Evolutionary conservation across 768 basidiomycete species (phyloP), one percentile per base, ranked within the genome.

Genomic region (Boletus edulis): DNA sequence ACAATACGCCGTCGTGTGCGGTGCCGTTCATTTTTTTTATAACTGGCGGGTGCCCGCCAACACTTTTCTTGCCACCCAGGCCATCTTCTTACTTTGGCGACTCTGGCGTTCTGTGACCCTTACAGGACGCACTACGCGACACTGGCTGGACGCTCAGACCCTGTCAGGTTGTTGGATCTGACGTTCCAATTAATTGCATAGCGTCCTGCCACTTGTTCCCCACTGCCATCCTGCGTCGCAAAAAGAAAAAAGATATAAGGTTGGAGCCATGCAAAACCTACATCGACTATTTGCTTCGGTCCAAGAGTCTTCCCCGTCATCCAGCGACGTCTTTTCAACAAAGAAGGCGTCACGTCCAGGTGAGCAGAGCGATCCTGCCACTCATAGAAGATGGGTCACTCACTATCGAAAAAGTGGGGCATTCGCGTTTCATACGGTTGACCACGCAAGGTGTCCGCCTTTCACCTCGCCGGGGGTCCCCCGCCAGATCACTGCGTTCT

Each of bases 271-370:
- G 32, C 50, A 44, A 15, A 54, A 52, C 5, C 34, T 57, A 17
- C 4, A 43, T 20, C 46, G 37, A 24, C 40, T 35, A 11, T 49
- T 22, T 17, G 29, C 61, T 15, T 43, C 37, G 4, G 37, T 46
- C 22, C 41, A 38, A 11, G 37, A 51, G 22, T 15, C 46, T 3
- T 20, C 49, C 14, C 22, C n/a, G 18, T 52, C 49, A 13, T 27
- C 46, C 5, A 7, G 29, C 4, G 45, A 43, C 32, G 11, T n/a
- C 24, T 8, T 29, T 12, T n/a, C 12, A 9, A 8, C 34, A 22
- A 35, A 41, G 12, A 42, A 35, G 15, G 51, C 43, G n/a, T 9
- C 38, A 14, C 51, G 9, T 8, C 20, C 37, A 58, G 59, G 64
- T 65, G 27, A 52, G 62, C 8, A 20, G 12, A 1, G 18, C 24